Base-by-base conservation (phyloP, 2,329 filamentous ascomycete genomes). In the Fusarium tupiense region DNA sequence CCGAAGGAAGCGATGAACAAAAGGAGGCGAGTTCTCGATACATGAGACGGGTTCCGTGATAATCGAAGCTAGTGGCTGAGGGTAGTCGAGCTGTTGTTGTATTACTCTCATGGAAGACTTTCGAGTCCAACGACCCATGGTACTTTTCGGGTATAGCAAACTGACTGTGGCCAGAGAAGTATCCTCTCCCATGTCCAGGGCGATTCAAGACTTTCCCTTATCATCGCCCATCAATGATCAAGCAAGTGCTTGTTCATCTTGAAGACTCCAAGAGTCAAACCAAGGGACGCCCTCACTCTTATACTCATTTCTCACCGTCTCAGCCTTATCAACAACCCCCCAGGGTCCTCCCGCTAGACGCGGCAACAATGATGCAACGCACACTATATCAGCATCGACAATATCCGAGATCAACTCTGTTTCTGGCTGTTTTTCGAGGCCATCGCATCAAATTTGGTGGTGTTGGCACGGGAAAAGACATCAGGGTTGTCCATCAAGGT, bases 401-500 rank as follows among this genome's bases (percentile, higher is more conserved):
- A 43, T 53, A 37, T 47, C 61, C 35, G 50, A 22, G 60, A 60
- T 59, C 47, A 29, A 40, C 57, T 54, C 57, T 35, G 54, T 38
- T 38, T 57, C 50, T 52, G 49, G 46, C 41, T 56, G 64, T 64
- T 72, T 59, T 41, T 59, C 59, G 62, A 49, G 52, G 44, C 46
- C 47, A 57, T 56, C 40, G 17, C 64, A 38, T 49, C 46, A 54
- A 66, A 53, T 61, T 47, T 50, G 47, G 69, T 64, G 64, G 61
- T 67, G 60, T 68, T 63, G 47, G 67, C 33, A 31, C 61, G 8
- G 41, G 26, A 20, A 52, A 61, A 75, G 75, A 71, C 77, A 78
- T 78, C 77, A 77, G 59, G 77, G 77, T 78, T 78, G 69, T 19
- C 77, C 77, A 79, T 78, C 77, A 76, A 70, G 77, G 77, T 77